Percentiles rank a stretch among this genome's conserved stretches.
Evolutionary conservation across 2,329 filamentous ascomycete genomes (phyloP).

Genomic region (Fusarium aywerte): DNA sequence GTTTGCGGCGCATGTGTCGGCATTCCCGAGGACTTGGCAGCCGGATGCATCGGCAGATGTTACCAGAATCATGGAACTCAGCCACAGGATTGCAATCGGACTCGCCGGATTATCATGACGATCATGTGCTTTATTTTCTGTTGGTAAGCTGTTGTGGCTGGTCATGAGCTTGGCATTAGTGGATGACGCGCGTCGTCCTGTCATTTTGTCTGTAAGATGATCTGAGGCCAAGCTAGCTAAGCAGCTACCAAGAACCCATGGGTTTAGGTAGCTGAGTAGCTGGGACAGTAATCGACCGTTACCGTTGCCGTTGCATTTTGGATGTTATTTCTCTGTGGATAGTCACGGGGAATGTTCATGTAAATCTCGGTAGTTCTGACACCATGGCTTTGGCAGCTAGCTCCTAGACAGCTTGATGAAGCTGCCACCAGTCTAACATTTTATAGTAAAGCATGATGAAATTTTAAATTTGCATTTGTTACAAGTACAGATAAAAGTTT

Average conservation of each 20-base stretch:
- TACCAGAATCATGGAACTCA: neutral
- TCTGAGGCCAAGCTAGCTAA: constrained; percentile 1
- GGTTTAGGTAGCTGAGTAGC: neutral
- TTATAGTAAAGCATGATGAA: too few species aligned
- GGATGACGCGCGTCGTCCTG: constrained; percentile 20
- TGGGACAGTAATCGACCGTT: neutral
- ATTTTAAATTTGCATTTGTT: too few species aligned
- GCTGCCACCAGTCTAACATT: too few species aligned
- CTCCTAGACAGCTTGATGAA: too few species aligned
- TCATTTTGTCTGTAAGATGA: neutral
- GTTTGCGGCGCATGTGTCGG: constrained; percentile 24
- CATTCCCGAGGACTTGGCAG: constrained; percentile 31
- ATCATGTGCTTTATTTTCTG: neutral
- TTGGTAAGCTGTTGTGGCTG: constrained; percentile 23
- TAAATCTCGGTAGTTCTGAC: neutral
- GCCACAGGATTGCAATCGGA: constrained; percentile 7
- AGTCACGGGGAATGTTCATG: neutral
- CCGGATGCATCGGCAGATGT: constrained; percentile 36
- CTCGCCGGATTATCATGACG: constrained; percentile 13
- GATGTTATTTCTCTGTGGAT: neutral
- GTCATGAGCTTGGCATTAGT: constrained; percentile 28
- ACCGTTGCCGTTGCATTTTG: neutral
- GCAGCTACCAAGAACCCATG: neutral
- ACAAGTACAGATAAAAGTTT: too few species aligned
- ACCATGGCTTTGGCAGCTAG: neutral